Conservation (phyloP, 305 asterid genomes). For the Solanum hybrid region DNA sequence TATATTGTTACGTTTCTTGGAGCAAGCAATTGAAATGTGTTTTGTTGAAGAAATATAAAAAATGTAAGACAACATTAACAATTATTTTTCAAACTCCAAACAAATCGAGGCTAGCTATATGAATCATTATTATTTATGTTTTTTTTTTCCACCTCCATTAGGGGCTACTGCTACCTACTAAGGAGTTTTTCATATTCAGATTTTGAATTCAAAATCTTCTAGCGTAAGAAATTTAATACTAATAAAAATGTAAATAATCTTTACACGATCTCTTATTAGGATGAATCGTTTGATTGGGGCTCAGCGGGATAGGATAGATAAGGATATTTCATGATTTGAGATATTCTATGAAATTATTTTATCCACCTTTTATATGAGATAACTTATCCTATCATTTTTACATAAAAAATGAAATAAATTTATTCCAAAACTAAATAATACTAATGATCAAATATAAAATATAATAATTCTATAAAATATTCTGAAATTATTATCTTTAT, state of each 20-base stretch:
- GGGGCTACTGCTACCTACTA: too few species aligned
- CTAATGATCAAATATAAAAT: background rate
- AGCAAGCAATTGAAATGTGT: background rate
- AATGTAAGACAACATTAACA: background rate
- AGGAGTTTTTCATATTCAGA: too few species aligned
- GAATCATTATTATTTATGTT: background rate
- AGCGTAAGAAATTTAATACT: background rate
- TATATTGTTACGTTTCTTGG: background rate
- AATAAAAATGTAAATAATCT: background rate
- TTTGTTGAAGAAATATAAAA: background rate
- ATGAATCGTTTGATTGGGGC: background rate
- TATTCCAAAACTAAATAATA: background rate
- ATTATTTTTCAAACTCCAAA: background rate
- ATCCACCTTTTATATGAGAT: background rate
- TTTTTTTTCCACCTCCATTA: background rate
- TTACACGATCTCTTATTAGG: background rate
- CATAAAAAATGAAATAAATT: background rate
- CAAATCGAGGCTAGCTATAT: background rate
- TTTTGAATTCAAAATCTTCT: too few species aligned
- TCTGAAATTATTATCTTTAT: background rate
- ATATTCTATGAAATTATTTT: background rate
- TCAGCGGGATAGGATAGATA: rapidly evolving
- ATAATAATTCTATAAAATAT: background rate
- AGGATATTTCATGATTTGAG: background rate
- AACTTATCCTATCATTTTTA: background rate